Evolutionary conservation across 768 basidiomycete genomes (phyloP).

Genomic region (Gautieria morchelliformis): DNA sequence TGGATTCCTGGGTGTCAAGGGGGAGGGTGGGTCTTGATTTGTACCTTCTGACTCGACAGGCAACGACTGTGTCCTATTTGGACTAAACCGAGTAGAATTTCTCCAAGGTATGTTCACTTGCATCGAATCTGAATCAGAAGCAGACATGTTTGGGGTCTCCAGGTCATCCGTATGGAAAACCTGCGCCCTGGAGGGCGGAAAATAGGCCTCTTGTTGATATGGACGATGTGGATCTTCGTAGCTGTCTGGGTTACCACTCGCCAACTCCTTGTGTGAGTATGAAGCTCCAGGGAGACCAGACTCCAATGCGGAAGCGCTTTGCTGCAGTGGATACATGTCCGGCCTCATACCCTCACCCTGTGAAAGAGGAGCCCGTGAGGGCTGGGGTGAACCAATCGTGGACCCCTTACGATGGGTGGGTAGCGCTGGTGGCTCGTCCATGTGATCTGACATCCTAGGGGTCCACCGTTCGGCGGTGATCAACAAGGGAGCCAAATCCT

Average conservation of each 20-base stretch:
- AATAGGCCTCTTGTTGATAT: not conserved
- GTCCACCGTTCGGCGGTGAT: not conserved
- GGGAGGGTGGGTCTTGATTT: not conserved
- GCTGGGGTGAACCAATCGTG: not conserved
- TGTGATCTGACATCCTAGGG: not conserved
- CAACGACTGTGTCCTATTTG: not conserved
- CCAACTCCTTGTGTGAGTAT: not conserved
- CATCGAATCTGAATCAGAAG: conserved; percentile 3
- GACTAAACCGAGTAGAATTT: not conserved
- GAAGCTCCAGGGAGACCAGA: not conserved
- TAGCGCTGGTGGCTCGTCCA: not conserved
- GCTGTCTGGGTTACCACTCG: not conserved
- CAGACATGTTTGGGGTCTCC: not conserved
- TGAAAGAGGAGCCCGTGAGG: not conserved
- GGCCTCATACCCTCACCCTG: not conserved
- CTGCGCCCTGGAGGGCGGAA: not conserved
- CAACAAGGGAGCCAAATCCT: not conserved
- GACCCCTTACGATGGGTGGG: not conserved
- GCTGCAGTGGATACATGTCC: not conserved
- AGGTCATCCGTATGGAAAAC: not conserved
- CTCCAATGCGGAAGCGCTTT: not conserved
- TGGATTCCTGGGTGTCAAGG: not conserved
- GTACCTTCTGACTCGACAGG: not conserved
- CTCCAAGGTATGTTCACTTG: conserved; percentile 5
- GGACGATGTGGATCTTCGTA: not conserved